Conservation (phyloP, 768 basidiomycete species). For the Tricholoma saponaceum region DNA sequence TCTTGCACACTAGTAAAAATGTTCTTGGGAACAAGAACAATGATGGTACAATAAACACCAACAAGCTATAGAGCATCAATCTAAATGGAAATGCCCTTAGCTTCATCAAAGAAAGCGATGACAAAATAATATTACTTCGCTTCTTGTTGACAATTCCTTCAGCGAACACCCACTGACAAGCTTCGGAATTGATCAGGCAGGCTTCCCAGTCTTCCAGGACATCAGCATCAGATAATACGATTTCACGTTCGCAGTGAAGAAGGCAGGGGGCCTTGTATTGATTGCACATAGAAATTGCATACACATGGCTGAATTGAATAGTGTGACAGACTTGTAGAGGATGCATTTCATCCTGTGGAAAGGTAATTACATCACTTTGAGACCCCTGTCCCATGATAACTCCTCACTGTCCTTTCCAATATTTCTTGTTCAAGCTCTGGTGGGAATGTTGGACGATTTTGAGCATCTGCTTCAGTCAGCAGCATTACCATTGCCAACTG, state of each 20-base stretch:
- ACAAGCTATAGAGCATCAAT: too few species aligned
- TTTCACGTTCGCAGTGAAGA: conserved; percentile 20
- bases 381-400: conserved; percentile 12
- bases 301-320: conserved; percentile 10
- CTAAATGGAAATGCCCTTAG: not conserved
- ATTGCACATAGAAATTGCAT: conserved; percentile 15
- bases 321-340: conserved; percentile 19
- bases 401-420: conserved; percentile 19
- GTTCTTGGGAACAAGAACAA: too few species aligned
- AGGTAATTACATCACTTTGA: not conserved
- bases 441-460: too few species aligned
- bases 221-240: conserved; percentile 21
- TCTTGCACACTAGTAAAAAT: too few species aligned
- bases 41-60: too few species aligned
- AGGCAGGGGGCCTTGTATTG: conserved; percentile 13
- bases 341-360: conserved; percentile 19
- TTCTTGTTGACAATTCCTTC: conserved; percentile 17
- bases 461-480: not conserved
- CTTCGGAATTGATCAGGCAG: too few species aligned
- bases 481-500: not conserved
- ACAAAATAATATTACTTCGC: conserved; percentile 8
- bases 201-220: conserved; percentile 23
- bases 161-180: too few species aligned
- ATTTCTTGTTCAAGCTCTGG: conserved; percentile 22
- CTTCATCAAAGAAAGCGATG: too few species aligned